Evolutionary conservation across 805 yeast genomes (phyloP), one percentile per base, ranked within the genome.

Genomic region (Zygosaccharomyces pseudorouxii): DNA sequence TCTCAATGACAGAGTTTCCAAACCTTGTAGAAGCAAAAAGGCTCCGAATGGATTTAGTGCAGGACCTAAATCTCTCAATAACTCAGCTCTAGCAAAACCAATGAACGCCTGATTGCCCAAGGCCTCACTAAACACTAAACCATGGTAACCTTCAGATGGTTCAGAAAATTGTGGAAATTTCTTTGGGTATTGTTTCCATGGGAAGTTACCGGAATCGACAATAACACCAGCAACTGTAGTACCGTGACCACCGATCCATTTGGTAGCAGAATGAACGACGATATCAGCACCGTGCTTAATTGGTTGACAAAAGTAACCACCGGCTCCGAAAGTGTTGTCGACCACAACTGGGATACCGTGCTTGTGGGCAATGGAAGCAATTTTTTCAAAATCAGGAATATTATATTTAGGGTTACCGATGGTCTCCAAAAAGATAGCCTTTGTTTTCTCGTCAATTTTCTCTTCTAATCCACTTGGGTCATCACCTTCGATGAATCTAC

Each of bases 161-260:
- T 86, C 68, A 30, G 89, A 83, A 67, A 89, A 86, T 69, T 89
- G 96, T 47, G 98, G 97, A 76, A 78, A 93, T 69, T 84, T 86
- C 63, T 85, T 82, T 39, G 93, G 92, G 71, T 86, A 79, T 54
- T 87, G 79, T 49, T 78, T 74, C 90, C 96, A 92, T 62, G 92
- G 95, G 77, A 92, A 92, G 44, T 86, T 90, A 57, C 97, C 97
- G 31, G 89, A 80, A 67, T 92, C 97, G 42, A 92, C 77, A 56
- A 92, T 76, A 46, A 84, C 86, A 75, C 98, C 98, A 46, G 86
- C 97, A 68, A 90, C 83, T 38, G 97, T 88, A 49, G 86, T 89
- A 65, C 98, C 97, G 65, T 90, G 97, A 51, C 97, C 98, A 55
- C 96, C 96, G 57, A 90, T 90, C 97, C 97, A 92, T 70, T 90